Evolutionary conservation across 352 stramenopile species (phyloP).

Genomic region (Phytopythium chamaehyphon): DNA sequence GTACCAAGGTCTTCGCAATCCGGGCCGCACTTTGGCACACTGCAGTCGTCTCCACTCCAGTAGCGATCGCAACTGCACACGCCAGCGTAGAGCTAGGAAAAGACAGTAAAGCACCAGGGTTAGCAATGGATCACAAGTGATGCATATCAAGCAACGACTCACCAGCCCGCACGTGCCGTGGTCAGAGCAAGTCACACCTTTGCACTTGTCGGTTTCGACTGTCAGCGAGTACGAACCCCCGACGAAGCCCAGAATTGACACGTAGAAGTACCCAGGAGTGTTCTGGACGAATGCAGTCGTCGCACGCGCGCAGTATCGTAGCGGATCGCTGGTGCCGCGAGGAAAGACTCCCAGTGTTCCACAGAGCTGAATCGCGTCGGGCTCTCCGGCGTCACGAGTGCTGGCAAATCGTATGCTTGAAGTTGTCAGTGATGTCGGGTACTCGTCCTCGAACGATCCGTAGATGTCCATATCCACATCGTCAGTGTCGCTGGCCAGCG

Average conservation of each 20-base stretch:
- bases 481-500: slow-evolving; percentile 15
- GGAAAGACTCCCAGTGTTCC: slow-evolving; percentile 62
- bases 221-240: slow-evolving; percentile 25
- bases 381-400: slow-evolving; percentile 27
- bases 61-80: slow-evolving; percentile 71
- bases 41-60: slow-evolving; percentile 75
- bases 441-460: slow-evolving; percentile 61
- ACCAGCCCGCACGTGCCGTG: slow-evolving; percentile 58
- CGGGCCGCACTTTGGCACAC: slow-evolving; percentile 59
- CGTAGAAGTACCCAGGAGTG: slow-evolving; percentile 64
- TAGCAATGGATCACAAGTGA: background rate
- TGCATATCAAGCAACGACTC: slow-evolving; percentile 5
- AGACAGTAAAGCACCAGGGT: background rate
- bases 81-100: slow-evolving; percentile 39
- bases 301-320: slow-evolving; percentile 47
- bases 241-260: slow-evolving; percentile 61
- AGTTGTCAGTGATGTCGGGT: slow-evolving; percentile 45
- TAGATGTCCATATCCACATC: slow-evolving; percentile 61
- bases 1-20: slow-evolving; percentile 63
- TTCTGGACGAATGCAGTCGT: slow-evolving; percentile 48
- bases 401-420: slow-evolving; percentile 50
- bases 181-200: slow-evolving; percentile 48
- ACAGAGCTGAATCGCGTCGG: slow-evolving; percentile 66
- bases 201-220: slow-evolving; percentile 66
- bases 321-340: slow-evolving; percentile 46